These are phyloP conservation scores for Phylloporus scabripes DNA, from an alignment of 768 basidiomycete species.

Conservation along the genomic window DNA sequence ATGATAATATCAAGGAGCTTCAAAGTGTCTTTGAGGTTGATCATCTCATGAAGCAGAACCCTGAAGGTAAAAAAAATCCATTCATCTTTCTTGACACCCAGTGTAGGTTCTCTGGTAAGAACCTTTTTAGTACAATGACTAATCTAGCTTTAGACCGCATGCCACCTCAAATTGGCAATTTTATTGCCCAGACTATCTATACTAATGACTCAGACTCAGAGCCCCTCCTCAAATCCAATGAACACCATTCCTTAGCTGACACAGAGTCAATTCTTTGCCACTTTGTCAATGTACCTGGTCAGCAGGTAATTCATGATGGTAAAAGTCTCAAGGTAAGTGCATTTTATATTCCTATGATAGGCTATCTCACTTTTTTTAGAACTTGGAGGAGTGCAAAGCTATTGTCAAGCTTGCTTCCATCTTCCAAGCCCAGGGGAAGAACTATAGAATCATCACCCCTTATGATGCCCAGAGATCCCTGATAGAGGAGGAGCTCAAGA, in stretches of 20 bases:
- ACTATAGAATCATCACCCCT: slow-evolving; percentile 70
- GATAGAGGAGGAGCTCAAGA: slow-evolving; percentile 54
- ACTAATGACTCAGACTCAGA: slow-evolving; percentile 33
- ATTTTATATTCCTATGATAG: not conserved
- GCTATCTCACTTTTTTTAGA: slow-evolving; percentile 37
- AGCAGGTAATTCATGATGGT: slow-evolving; percentile 28
- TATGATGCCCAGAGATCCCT: slow-evolving; percentile 67
- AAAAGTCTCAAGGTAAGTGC: slow-evolving; percentile 38
- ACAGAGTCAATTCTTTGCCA: slow-evolving; percentile 44
- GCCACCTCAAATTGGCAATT: slow-evolving; percentile 72
- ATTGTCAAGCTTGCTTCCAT: slow-evolving; percentile 53
- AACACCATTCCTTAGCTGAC: slow-evolving; percentile 43
- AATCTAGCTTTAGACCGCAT: slow-evolving; percentile 56
- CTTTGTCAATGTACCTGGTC: slow-evolving; percentile 54
- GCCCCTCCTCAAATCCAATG: slow-evolving; percentile 44
- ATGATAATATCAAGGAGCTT: slow-evolving; percentile 58
- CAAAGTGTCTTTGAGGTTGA: slow-evolving; percentile 75
- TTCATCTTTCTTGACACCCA: slow-evolving; percentile 64
- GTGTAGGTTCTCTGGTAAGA: slow-evolving; percentile 42
- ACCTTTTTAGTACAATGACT: not conserved
- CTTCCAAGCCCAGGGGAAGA: slow-evolving; percentile 45
- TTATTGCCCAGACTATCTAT: slow-evolving; percentile 69
- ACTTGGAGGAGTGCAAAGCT: slow-evolving; percentile 49
- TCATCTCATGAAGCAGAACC: slow-evolving; percentile 41
- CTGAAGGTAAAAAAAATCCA: slow-evolving; percentile 23